phyloP scores from a whole-genome alignment of 306 rosid species.

The Cucumis cinereus region DNA sequence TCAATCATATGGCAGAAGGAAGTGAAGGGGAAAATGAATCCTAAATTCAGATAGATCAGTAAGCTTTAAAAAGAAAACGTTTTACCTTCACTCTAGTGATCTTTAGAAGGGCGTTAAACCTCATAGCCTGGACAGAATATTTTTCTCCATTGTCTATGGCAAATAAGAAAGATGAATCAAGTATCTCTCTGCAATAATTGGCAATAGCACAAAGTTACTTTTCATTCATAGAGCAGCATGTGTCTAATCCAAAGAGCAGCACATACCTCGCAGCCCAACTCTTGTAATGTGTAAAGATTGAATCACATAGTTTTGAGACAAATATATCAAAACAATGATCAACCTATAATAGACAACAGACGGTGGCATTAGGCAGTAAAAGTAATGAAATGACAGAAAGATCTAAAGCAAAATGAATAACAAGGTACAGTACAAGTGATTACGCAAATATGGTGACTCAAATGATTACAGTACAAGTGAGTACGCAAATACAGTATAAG shows the following conservation, averaged over 20 bases:
- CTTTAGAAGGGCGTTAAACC: slow-evolving; percentile 66
- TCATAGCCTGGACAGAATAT: slow-evolving; percentile 73
- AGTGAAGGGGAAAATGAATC: background rate
- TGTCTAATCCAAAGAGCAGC: slow-evolving; percentile 15
- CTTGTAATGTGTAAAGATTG: slow-evolving; percentile 71
- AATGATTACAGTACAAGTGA: no score
- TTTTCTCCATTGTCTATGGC: slow-evolving; percentile 85
- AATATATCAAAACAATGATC: slow-evolving; percentile 92
- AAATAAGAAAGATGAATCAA: slow-evolving; percentile 83
- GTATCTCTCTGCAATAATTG: slow-evolving; percentile 65
- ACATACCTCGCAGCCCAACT: slow-evolving; percentile 96
- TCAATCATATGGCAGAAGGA: background rate
- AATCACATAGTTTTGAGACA: slow-evolving; percentile 72
- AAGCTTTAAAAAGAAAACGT: slow-evolving; percentile 5
- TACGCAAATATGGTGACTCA: background rate
- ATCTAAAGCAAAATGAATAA: background rate
- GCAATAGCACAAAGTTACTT: slow-evolving; percentile 6
- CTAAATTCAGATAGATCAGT: background rate
- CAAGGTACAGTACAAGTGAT: background rate
- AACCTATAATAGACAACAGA: slow-evolving; percentile 31
- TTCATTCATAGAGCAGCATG: slow-evolving; percentile 14
- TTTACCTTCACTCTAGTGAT: slow-evolving; percentile 90
- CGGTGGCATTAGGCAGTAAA: background rate
- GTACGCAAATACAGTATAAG: no score
- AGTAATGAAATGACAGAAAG: background rate